Evolutionary conservation across 805 yeast genomes (phyloP), one percentile per base, ranked within the genome.

Genomic region (Metschnikowia noctiluminum): DNA sequence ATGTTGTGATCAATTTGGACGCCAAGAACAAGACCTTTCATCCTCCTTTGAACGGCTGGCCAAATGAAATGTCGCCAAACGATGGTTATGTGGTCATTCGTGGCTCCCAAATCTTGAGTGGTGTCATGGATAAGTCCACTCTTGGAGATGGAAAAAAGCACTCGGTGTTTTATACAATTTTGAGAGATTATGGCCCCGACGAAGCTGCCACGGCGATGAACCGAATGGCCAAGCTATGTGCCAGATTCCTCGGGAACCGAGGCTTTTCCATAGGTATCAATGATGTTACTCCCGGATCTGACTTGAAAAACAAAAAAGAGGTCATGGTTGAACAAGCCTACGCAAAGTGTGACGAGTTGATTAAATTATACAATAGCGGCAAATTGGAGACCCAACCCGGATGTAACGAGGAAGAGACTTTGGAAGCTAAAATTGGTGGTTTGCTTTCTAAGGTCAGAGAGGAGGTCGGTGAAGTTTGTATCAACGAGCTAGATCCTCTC

Each of bases 161-260:
- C 63, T 90, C 97, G 7, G 96, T 94, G 0, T 94, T 94, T 62
- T 94, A 95, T 64, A 89, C 97, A 0, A 94, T 94, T 55, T 71
- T 94, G 51, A 78, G 99, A 70, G 99, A 94, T 65, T 91, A 85
- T 65, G 99, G 99, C n/a, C 87, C 99, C 6, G 86, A 84, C 56
- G 97, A 87, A 59, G 98, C 99, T 1, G 97, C 97, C 3, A 74
- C 72, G 27, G 96, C 98, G 6, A 94, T 94, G 99, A 92, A 95
- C 68, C 78, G 99, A 65, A 91, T 94, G 98, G 97, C 99, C n/a
- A 95, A 95, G 70, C 71, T 95, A 59, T 91, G 98, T 77, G 98
- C 99, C 1, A 77, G 99, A 61, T 94, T 71, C 66, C 74, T 94
- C 62, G 99, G 98, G 52, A 89, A 91, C 62, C 77, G 97, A 48